Conservation (phyloP, 441 rosid species). For the Isatis lusitanica region DNA sequence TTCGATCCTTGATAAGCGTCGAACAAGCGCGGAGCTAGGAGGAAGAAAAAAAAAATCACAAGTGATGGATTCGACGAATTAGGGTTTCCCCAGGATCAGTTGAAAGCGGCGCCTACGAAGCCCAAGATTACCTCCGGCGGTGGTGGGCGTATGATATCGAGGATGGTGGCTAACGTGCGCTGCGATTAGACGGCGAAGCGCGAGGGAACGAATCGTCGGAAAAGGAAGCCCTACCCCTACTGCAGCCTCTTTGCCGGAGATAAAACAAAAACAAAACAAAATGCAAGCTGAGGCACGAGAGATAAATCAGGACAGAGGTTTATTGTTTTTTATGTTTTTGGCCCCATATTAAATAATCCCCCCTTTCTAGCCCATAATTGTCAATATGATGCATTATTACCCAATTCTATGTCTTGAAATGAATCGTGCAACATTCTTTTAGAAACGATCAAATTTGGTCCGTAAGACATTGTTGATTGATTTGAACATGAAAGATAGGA, state of each 20-base stretch:
- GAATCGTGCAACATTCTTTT: no score
- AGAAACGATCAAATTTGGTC: no score
- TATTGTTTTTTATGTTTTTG: slow-evolving; percentile 10
- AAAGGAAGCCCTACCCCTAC: slow-evolving; percentile 29
- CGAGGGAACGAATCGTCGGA: slow-evolving; percentile 32
- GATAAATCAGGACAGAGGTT: slow-evolving; percentile 20
- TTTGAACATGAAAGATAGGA: no score
- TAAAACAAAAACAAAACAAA: neutral
- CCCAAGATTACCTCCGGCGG: slow-evolving; percentile 41
- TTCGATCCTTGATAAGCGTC: neutral
- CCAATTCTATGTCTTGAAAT: no score
- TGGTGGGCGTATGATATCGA: slow-evolving; percentile 34
- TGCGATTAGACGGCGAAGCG: slow-evolving; percentile 32
- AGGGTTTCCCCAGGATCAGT: slow-evolving; percentile 30
- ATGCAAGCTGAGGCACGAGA: slow-evolving; percentile 6
- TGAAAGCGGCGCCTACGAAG: neutral
- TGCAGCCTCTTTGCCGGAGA: slow-evolving; percentile 34
- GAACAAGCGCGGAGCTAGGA: neutral
- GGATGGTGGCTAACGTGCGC: slow-evolving; percentile 39
- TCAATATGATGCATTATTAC: no score
- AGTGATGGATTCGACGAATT: slow-evolving; percentile 13
- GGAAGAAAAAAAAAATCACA: neutral
- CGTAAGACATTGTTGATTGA: no score
- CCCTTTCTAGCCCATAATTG: no score
- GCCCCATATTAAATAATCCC: neutral